Evolutionary conservation across 148 eudicot genomes (phyloP).

Genomic region (Chenopodium album): DNA sequence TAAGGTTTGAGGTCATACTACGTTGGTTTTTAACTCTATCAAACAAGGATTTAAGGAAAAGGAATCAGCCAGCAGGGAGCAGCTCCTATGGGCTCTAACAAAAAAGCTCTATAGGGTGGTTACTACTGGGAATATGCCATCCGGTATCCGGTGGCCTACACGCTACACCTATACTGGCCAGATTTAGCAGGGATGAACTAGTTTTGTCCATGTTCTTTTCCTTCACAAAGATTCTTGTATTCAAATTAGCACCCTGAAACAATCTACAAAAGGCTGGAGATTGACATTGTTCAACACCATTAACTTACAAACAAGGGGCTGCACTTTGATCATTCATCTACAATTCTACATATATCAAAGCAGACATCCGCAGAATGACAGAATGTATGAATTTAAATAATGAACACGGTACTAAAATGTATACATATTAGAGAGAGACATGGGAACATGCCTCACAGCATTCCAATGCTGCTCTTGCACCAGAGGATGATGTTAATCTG

Average conservation of each 20-base stretch:
- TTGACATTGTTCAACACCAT: neutral
- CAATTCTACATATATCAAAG: slow-evolving; percentile 17
- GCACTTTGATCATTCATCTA: slow-evolving; percentile 17
- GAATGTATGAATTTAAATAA: slow-evolving; percentile 3
- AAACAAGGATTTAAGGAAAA: too few species aligned
- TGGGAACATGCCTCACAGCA: slow-evolving; percentile 13
- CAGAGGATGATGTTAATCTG: slow-evolving; percentile 28
- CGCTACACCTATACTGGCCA: neutral
- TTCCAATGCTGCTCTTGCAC: slow-evolving; percentile 9
- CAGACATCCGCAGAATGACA: slow-evolving; percentile 12
- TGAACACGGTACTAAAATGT: slow-evolving; percentile 15
- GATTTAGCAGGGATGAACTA: neutral
- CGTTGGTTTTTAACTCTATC: too few species aligned
- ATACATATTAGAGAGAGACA: slow-evolving; percentile 8
- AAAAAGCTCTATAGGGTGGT: too few species aligned
- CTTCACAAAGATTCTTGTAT: neutral
- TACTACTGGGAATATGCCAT: too few species aligned
- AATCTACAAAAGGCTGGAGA: slow-evolving; percentile 11
- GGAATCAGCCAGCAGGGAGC: too few species aligned
- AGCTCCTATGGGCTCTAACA: too few species aligned
- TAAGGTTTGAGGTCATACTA: too few species aligned
- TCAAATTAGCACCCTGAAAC: neutral
- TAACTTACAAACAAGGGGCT: slow-evolving; percentile 4
- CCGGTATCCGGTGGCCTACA: too few species aligned
- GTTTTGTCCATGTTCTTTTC: neutral